These are phyloP conservation scores for Suillus variegatus DNA, from an alignment of 768 basidiomycete genomes.

Conservation along the genomic window DNA sequence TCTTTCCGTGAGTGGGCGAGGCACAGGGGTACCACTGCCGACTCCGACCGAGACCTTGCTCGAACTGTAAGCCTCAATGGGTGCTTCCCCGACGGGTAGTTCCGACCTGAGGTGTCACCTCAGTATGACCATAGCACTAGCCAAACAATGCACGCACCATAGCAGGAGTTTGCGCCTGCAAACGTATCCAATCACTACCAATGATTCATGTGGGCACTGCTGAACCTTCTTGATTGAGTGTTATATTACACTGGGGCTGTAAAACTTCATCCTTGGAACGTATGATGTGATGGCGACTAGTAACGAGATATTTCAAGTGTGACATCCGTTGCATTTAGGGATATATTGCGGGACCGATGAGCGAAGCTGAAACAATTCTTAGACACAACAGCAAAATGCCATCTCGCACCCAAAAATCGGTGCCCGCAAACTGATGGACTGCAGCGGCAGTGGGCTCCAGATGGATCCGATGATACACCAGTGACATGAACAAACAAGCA, in stretches of 20 bases:
- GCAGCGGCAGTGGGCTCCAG: background rate
- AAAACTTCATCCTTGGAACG: background rate
- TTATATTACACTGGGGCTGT: background rate
- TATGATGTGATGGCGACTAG: constrained; percentile 4
- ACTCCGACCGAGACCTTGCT: background rate
- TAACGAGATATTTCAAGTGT: background rate
- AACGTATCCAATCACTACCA: background rate
- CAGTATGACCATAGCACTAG: background rate
- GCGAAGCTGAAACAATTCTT: background rate
- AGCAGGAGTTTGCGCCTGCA: background rate
- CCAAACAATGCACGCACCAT: constrained; percentile 1
- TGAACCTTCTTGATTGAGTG: background rate
- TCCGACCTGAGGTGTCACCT: constrained; percentile 2
- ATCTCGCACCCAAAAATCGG: background rate
- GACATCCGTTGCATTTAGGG: background rate
- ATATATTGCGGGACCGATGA: background rate
- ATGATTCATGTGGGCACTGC: background rate
- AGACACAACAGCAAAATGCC: background rate
- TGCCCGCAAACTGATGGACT: background rate
- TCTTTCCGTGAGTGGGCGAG: background rate
- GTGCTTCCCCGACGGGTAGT: background rate
- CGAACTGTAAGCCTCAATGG: background rate
- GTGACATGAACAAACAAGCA: background rate
- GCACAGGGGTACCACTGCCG: background rate
- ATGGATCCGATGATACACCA: background rate